Conservation (phyloP, 192 early-diverging fungal species). For the Chytriomyces hyalinus region DNA sequence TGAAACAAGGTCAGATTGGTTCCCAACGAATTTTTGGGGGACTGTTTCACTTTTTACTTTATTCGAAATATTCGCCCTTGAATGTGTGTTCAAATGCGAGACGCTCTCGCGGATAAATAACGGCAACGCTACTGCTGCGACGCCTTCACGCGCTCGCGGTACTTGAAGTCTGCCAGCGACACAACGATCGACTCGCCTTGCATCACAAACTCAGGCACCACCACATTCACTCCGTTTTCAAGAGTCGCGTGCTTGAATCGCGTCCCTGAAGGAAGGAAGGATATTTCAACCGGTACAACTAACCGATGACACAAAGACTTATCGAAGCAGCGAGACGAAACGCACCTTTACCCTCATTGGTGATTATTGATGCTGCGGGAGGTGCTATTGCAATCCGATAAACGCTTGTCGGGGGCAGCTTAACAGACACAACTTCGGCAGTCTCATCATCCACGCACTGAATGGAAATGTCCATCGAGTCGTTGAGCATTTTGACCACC, state of each 20-base stretch:
- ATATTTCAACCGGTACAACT: not conserved
- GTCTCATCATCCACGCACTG: constrained; percentile 4
- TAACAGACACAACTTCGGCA: constrained; percentile 13
- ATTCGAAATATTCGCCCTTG: no score
- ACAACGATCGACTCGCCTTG: constrained; percentile 26
- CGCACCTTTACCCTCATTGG: constrained; percentile 34
- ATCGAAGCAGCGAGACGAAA: not conserved
- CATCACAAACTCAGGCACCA: constrained; percentile 34
- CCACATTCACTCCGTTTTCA: constrained; percentile 31
- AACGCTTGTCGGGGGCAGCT: constrained; percentile 8
- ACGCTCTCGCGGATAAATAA: no score
- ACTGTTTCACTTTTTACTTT: constrained; percentile 9
- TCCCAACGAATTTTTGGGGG: not conserved
- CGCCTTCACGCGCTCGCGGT: constrained; percentile 12
- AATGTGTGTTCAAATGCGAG: no score
- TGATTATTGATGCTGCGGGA: constrained; percentile 3
- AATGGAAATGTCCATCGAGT: constrained; percentile 16
- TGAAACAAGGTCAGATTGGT: no score
- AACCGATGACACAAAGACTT: not conserved
- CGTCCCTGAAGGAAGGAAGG: constrained; percentile 8
- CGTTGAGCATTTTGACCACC: constrained; percentile 14
- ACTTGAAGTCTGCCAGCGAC: constrained; percentile 11
- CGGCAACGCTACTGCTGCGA: not conserved
- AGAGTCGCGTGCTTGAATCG: constrained; percentile 32
- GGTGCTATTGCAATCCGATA: constrained; percentile 16